Evolutionary conservation across 176 grass and related monocot genomes (phyloP).

Genomic region (Poa annua): DNA sequence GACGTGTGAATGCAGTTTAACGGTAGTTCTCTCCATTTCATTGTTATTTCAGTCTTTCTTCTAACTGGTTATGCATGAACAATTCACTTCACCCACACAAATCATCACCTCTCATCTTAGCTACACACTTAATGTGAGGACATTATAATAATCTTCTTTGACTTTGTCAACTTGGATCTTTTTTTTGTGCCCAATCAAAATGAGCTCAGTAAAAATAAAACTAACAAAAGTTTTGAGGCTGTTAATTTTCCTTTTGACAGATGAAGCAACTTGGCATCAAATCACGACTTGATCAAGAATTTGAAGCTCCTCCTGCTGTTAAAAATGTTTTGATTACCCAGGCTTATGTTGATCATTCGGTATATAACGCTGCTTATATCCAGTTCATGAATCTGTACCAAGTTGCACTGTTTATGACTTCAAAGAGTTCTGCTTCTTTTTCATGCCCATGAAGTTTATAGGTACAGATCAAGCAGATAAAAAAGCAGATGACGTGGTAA

Average conservation of each 20-base stretch:
- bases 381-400: slow-evolving; percentile 14
- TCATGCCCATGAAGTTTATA: slow-evolving; percentile 68
- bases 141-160: neutral
- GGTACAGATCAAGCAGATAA: slow-evolving; percentile 74
- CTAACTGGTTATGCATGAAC: slow-evolving; percentile 24
- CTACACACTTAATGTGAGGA: neutral
- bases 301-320: slow-evolving; percentile 74
- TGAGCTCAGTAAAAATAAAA: neutral
- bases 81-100: slow-evolving; percentile 23
- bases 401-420: neutral
- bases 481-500: slow-evolving; percentile 66
- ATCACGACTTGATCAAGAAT: slow-evolving; percentile 91
- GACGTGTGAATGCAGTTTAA: neutral
- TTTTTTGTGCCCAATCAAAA: neutral
- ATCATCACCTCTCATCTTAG: slow-evolving; percentile 17
- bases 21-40: neutral
- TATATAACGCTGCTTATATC: slow-evolving; percentile 49
- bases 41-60: neutral
- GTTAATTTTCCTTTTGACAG: slow-evolving; percentile 48
- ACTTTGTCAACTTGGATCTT: neutral
- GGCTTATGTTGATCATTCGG: slow-evolving; percentile 64
- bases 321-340: slow-evolving; percentile 92
- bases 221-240: neutral
- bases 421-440: slow-evolving; percentile 19
- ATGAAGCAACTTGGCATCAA: slow-evolving; percentile 35